phyloP scores from a whole-genome alignment of 306 rosid species.

The Fragaria ananassa region DNA sequence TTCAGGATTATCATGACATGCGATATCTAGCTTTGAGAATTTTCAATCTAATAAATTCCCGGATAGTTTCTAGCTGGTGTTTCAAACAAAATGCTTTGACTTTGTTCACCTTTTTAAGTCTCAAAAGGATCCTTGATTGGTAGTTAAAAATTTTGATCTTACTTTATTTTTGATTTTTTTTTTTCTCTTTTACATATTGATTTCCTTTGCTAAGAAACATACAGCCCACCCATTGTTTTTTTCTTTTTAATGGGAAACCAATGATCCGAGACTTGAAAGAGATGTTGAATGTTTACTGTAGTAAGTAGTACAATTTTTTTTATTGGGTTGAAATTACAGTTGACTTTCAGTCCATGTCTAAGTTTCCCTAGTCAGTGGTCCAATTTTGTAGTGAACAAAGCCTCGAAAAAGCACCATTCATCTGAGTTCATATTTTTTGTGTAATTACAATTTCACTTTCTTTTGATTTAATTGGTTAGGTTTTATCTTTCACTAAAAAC shows the following conservation, averaged over 20 bases:
- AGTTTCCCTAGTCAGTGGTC: neutral
- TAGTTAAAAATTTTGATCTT: neutral
- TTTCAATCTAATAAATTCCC: neutral
- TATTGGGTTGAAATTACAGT: neutral
- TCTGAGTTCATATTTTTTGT: neutral
- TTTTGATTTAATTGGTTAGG: neutral
- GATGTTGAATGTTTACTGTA: neutral
- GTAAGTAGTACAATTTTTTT: neutral
- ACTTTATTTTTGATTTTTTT: neutral
- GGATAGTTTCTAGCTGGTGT: neutral
- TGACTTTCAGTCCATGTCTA: no score
- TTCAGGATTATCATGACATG: conserved; percentile 3
- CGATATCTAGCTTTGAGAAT: neutral
- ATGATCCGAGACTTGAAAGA: neutral
- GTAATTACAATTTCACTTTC: neutral
- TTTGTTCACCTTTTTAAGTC: neutral
- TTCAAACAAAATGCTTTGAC: neutral
- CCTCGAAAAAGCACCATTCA: neutral
- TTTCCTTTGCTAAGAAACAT: neutral
- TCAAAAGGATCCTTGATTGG: neutral
- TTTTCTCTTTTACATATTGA: neutral
- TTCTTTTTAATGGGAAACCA: neutral
- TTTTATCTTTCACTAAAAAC: neutral
- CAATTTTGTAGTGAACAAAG: no score
- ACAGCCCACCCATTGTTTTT: neutral